Conservation (phyloP, 83 land plant species). For the Diphasiastrum complanatum region DNA sequence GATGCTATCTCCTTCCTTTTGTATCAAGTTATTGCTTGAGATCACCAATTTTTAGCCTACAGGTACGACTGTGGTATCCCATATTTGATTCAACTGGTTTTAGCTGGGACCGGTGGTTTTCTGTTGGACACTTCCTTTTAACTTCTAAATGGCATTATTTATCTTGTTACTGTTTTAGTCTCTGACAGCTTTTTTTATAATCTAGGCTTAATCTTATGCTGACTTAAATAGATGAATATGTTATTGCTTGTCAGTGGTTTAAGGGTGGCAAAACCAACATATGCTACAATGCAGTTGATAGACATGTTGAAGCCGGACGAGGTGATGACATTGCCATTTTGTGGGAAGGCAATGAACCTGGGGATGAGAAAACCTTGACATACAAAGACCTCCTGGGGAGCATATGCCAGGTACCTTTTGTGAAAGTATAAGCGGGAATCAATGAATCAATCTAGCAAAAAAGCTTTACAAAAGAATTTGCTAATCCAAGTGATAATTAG, state of each 20-base stretch:
- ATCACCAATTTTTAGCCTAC: not conserved
- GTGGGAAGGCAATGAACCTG: slow-evolving; percentile 95
- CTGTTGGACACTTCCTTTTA: not conserved
- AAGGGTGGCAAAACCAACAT: slow-evolving; percentile 88
- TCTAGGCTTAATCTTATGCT: slow-evolving; percentile 4
- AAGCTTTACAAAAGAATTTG: too few relatives aligned
- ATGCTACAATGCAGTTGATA: slow-evolving; percentile 88
- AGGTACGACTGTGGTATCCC: too few relatives aligned
- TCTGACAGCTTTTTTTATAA: not conserved
- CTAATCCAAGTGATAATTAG: too few relatives aligned
- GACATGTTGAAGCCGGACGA: slow-evolving; percentile 66
- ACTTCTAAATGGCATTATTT: not conserved
- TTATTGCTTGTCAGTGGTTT: slow-evolving; percentile 66
- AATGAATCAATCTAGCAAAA: too few relatives aligned
- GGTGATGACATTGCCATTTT: slow-evolving; percentile 62
- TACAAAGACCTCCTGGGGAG: slow-evolving; percentile 60
- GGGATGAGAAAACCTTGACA: slow-evolving; percentile 55
- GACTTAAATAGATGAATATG: not conserved
- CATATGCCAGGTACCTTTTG: slow-evolving; percentile 77
- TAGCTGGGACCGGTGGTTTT: too few relatives aligned
- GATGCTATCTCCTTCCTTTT: not conserved
- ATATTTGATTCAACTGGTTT: too few relatives aligned
- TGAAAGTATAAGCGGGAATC: too few relatives aligned
- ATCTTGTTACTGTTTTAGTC: not conserved
- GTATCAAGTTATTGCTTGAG: not conserved